Percentiles rank a stretch among this genome's conserved stretches.
These are phyloP conservation scores for Penicillium paradoxum DNA, from an alignment of 495 filamentous ascomycete genomes.

Conservation along the genomic window DNA sequence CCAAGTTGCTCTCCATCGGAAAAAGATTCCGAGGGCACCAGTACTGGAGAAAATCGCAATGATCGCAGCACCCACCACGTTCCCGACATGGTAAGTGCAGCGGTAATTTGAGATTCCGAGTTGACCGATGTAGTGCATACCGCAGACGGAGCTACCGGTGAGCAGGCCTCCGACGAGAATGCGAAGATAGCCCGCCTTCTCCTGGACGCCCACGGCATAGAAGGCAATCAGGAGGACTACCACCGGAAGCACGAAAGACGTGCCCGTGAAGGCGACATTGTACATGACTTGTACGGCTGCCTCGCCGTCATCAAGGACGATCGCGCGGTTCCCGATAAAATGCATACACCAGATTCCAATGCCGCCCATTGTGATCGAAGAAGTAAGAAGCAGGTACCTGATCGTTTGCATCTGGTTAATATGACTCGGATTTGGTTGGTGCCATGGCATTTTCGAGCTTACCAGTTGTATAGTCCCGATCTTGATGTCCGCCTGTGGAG, in stretches of 20 bases:
- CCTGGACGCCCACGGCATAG: conserved; percentile 54
- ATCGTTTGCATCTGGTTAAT: background rate
- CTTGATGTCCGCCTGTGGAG: conserved; percentile 68
- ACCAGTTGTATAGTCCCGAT: conserved; percentile 68
- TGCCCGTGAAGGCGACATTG: conserved; percentile 62
- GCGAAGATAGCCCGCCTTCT: conserved; percentile 51
- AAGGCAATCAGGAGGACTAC: conserved; percentile 69
- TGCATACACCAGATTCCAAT: conserved; percentile 85
- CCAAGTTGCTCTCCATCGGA: conserved; percentile 70
- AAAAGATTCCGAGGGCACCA: conserved; percentile 68
- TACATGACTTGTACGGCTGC: conserved; percentile 65
- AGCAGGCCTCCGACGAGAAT: conserved; percentile 59
- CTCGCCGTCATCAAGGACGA: conserved; percentile 59
- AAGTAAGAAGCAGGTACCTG: conserved; percentile 66
- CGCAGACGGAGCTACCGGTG: conserved; percentile 69
- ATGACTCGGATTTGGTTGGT: background rate
- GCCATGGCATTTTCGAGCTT: conserved; percentile 10
- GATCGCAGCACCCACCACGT: conserved; percentile 63
- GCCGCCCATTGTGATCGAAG: conserved; percentile 74
- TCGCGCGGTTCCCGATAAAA: conserved; percentile 79
- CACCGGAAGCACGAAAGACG: conserved; percentile 80
- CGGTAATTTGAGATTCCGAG: conserved; percentile 75
- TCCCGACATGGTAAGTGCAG: conserved; percentile 49
- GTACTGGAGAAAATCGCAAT: conserved; percentile 69
- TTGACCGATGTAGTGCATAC: conserved; percentile 89